Conservation (phyloP, 2,329 filamentous ascomycete genomes). For the Trichoderma pleuroti region DNA sequence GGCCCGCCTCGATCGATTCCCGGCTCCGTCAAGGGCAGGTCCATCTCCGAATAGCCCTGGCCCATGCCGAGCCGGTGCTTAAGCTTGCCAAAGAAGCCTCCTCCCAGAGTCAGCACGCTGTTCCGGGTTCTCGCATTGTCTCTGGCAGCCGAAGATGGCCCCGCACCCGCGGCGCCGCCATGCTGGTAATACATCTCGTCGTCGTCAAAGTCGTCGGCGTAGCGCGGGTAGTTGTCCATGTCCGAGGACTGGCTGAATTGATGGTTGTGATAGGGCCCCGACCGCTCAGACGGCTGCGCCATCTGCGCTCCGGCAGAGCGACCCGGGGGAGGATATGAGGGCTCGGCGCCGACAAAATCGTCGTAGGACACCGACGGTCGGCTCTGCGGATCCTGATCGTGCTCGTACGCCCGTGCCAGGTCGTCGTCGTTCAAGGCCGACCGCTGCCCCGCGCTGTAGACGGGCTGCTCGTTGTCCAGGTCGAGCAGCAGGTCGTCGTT, state of each 20-base stretch:
- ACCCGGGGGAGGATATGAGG: constrained; percentile 44
- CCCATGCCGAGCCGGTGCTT: constrained; percentile 91
- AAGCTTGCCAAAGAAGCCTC: constrained; percentile 78
- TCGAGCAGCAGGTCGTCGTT: constrained; percentile 67
- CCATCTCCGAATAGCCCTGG: constrained; percentile 93
- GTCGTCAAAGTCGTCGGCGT: constrained; percentile 85
- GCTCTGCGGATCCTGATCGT: constrained; percentile 60
- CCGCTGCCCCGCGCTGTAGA: constrained; percentile 72
- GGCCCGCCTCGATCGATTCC: constrained; percentile 41
- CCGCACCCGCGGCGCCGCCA: constrained; percentile 57
- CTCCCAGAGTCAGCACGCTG: constrained; percentile 82
- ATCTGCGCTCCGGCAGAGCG: constrained; percentile 34
- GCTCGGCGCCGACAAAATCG: constrained; percentile 76
- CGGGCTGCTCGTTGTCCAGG: constrained; percentile 65
- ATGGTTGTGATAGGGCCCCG: constrained; percentile 46
- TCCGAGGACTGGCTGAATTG: constrained; percentile 74
- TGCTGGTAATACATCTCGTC: constrained; percentile 80
- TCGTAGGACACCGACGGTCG: constrained; percentile 92
- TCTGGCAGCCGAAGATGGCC: constrained; percentile 42
- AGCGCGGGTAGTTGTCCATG: constrained; percentile 83
- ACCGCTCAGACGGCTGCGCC: background rate
- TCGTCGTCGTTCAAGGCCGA: constrained; percentile 80
- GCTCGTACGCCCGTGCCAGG: constrained; percentile 70
- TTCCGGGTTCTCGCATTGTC: constrained; percentile 72
- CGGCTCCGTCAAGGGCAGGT: constrained; percentile 85